These are phyloP conservation scores for Malassezia obtusa DNA, from an alignment of 1,284 basidiomycete genomes.

Conservation along the genomic window DNA sequence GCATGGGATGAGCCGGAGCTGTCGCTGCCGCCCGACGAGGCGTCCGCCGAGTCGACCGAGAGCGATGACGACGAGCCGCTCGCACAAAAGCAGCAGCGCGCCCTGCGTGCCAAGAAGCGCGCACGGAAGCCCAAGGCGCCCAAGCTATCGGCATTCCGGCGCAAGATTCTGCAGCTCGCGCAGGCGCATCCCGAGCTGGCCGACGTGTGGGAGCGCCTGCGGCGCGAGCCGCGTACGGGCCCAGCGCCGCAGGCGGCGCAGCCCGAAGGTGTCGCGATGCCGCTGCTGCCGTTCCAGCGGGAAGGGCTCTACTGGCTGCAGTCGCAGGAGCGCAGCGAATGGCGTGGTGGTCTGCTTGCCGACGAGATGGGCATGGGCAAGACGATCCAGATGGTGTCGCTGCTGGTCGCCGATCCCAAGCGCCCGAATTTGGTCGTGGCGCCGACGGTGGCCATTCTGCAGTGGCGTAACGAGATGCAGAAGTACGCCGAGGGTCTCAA, in stretches of 20 bases:
- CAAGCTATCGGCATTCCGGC: slow-evolving; percentile 9
- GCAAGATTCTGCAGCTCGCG: slow-evolving; percentile 1
- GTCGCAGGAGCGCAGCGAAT: slow-evolving; percentile 76
- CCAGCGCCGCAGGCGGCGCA: slow-evolving; percentile 51
- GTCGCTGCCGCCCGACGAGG: neutral
- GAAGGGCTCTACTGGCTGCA: slow-evolving; percentile 95
- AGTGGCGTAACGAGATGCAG: slow-evolving; percentile 92
- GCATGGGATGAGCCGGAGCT: neutral
- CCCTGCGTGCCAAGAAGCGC: neutral
- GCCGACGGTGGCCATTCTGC: slow-evolving; percentile 86
- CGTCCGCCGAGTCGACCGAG: neutral
- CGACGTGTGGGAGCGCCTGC: slow-evolving; percentile 79
- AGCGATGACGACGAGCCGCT: slow-evolving; percentile 13
- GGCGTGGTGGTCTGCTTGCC: slow-evolving; percentile 87
- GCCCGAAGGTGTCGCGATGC: slow-evolving; percentile 59
- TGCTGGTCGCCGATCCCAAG: slow-evolving; percentile 67
- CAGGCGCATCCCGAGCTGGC: slow-evolving; percentile 59
- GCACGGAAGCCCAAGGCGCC: neutral
- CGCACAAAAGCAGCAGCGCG: slow-evolving; percentile 3
- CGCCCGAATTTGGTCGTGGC: slow-evolving; percentile 86
- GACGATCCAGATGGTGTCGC: slow-evolving; percentile 90
- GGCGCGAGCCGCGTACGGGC: slow-evolving; percentile 56
- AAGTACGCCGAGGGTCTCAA: slow-evolving; percentile 50
- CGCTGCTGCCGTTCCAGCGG: slow-evolving; percentile 63
- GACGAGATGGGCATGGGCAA: slow-evolving; percentile 92